phyloP scores from a whole-genome alignment of 345 rosid species.

The Salix viminalis region DNA sequence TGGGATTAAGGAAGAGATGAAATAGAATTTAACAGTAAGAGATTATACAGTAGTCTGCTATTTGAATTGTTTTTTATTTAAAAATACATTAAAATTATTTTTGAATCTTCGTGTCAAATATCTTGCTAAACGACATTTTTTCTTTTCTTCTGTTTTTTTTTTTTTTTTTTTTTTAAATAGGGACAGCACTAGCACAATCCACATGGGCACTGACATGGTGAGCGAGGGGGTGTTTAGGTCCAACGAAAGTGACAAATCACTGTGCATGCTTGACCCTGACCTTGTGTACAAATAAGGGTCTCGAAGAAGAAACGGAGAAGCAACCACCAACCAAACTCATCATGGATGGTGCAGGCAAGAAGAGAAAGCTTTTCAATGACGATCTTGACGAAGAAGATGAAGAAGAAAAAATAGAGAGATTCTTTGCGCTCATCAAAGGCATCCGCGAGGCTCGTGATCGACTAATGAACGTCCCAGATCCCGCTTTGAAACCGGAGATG shows the following conservation, averaged over 20 bases:
- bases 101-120: too few relatives aligned
- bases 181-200: not conserved
- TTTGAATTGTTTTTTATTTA: too few relatives aligned
- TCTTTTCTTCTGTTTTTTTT: too few relatives aligned
- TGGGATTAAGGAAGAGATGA: too few relatives aligned
- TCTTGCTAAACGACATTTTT: too few relatives aligned
- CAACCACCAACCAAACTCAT: conserved; percentile 1
- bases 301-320: conserved; percentile 18
- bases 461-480: conserved; percentile 5
- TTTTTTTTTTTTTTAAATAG: too few relatives aligned
- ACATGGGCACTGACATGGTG: not conserved
- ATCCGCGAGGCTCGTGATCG: conserved; percentile 35
- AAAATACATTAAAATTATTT: too few relatives aligned
- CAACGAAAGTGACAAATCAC: not conserved
- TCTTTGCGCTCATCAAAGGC: conserved; percentile 33
- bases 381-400: conserved; percentile 21
- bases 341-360: conserved; percentile 29
- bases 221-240: not conserved
- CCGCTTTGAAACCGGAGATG: not conserved
- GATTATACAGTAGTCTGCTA: too few relatives aligned
- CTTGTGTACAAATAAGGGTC: not conserved
- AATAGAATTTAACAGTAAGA: too few relatives aligned
- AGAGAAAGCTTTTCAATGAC: conserved; percentile 14
- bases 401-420: conserved; percentile 37
- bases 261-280: not conserved